These are phyloP conservation scores for Suillus clintonianus DNA, from an alignment of 768 basidiomycete species.

Conservation along the genomic window DNA sequence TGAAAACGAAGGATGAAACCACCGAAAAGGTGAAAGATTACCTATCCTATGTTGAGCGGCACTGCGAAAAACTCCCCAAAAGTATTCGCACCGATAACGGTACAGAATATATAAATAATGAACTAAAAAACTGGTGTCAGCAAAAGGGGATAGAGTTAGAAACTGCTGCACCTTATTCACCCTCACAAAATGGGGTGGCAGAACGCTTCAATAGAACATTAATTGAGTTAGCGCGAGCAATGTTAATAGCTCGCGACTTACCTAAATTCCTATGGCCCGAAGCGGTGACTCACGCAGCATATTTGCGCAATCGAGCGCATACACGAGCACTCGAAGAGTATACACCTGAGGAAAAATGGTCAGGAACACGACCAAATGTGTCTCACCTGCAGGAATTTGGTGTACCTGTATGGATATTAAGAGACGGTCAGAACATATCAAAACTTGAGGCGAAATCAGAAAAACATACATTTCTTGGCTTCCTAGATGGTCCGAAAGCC, in stretches of 20 bases:
- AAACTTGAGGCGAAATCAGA: slow-evolving; percentile 14
- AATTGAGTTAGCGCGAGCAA: slow-evolving; percentile 29
- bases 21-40: slow-evolving; percentile 19
- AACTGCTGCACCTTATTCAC: slow-evolving; percentile 36
- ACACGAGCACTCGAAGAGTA: neutral
- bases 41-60: slow-evolving; percentile 12
- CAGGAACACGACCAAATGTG: slow-evolving; percentile 22
- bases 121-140: slow-evolving; percentile 20
- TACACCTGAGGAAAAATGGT: slow-evolving; percentile 14
- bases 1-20: slow-evolving; percentile 22
- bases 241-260: slow-evolving; percentile 29
- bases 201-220: slow-evolving; percentile 39
- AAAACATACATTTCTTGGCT: slow-evolving; percentile 16
- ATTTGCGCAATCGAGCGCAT: slow-evolving; percentile 26
- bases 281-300: slow-evolving; percentile 25
- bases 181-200: slow-evolving; percentile 38
- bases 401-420: slow-evolving; percentile 13
- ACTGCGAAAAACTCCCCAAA: neutral
- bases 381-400: slow-evolving; percentile 28
- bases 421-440: slow-evolving; percentile 9
- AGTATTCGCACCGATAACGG: slow-evolving; percentile 31
- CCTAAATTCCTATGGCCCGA: slow-evolving; percentile 34
- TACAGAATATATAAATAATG: slow-evolving; percentile 30
- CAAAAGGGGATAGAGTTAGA: slow-evolving; percentile 33
- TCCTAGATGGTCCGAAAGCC: slow-evolving; percentile 8